A percentile compares a stretch with the other conserved stretches of the same genome.
phyloP scores from a whole-genome alignment of 352 stramenopile genomes.

The Phytophthora ohioensis region DNA sequence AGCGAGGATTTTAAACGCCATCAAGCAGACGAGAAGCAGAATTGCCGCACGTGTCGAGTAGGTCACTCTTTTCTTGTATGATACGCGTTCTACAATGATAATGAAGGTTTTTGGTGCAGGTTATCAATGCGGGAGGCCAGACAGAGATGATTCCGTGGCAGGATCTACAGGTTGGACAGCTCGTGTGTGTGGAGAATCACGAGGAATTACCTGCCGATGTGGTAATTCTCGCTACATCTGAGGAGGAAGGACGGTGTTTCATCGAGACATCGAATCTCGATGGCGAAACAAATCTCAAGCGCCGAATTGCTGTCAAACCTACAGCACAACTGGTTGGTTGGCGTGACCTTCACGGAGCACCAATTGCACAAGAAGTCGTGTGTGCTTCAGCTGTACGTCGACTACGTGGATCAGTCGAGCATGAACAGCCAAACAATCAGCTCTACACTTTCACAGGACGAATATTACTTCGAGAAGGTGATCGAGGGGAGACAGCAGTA shows the following conservation, averaged over 20 bases:
- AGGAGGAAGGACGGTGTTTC: conserved; percentile 79
- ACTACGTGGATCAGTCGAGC: conserved; percentile 61
- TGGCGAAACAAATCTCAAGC: conserved; percentile 91
- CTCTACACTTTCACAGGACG: conserved; percentile 81
- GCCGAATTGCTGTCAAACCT: conserved; percentile 56
- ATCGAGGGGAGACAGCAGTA: conserved; percentile 30
- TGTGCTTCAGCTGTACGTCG: conserved; percentile 37
- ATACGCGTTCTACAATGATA: too few species aligned
- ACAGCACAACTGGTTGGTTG: conserved; percentile 49
- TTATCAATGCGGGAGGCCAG: conserved; percentile 53
- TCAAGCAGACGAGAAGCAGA: conserved; percentile 71
- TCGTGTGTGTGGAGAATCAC: conserved; percentile 81
- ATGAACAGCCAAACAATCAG: conserved; percentile 84
- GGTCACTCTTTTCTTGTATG: conserved; percentile 3
- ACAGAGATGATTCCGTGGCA: conserved; percentile 69
- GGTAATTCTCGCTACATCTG: conserved; percentile 80
- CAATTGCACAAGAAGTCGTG: conserved; percentile 44
- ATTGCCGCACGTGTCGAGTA: conserved; percentile 61
- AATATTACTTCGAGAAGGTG: conserved; percentile 46
- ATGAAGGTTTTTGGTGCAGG: conserved; percentile 28
- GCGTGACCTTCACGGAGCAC: conserved; percentile 36
- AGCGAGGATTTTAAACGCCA: conserved; percentile 78
- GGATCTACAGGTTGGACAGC: conserved; percentile 79
- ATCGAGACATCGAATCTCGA: conserved; percentile 91
- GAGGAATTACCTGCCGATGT: conserved; percentile 92